A percentile compares a stretch with the other conserved stretches of the same genome.
Conservation (phyloP, 139 green algal species). For the Chlamydomonas schloesseri region DNA sequence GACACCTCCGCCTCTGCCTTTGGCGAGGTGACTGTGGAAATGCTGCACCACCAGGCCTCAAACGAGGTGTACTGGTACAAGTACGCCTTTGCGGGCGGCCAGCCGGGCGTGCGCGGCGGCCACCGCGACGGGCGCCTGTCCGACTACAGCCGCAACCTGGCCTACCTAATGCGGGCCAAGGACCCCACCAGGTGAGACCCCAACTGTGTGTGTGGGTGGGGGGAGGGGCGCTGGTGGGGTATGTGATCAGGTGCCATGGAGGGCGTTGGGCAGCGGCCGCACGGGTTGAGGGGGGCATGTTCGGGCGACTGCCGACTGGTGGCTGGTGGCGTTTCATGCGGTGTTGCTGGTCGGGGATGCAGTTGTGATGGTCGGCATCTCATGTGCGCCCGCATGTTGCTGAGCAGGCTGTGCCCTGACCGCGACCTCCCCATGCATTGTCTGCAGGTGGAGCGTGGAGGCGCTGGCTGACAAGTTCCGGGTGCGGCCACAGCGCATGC, state of each 20-base stretch:
- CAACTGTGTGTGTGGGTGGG: not conserved
- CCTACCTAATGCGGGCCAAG: slow-evolving; percentile 70
- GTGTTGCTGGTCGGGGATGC: too few relatives aligned
- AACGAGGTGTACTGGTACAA: slow-evolving; percentile 71
- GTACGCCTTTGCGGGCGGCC: slow-evolving; percentile 52
- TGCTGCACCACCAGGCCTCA: slow-evolving; percentile 55
- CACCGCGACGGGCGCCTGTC: slow-evolving; percentile 66
- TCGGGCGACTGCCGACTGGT: too few relatives aligned
- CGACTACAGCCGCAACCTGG: slow-evolving; percentile 67
- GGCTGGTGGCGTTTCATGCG: too few relatives aligned
- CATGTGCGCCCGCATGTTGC: too few relatives aligned
- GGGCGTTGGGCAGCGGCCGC: too few relatives aligned
- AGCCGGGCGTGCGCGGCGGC: slow-evolving; percentile 11
- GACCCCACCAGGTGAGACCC: slow-evolving; percentile 54
- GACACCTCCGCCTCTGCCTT: slow-evolving; percentile 61
- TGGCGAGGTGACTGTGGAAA: slow-evolving; percentile 62
- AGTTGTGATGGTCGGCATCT: too few relatives aligned
- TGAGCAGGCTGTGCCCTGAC: too few relatives aligned
- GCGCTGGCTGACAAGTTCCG: slow-evolving; percentile 68
- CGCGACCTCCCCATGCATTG: too few relatives aligned
- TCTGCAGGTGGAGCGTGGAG: slow-evolving; percentile 64
- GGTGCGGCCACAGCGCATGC: slow-evolving; percentile 66
- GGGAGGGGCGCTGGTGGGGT: too few relatives aligned
- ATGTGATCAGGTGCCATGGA: not conserved
- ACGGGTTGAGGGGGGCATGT: too few relatives aligned